Evolutionary conservation across 768 basidiomycete genomes (phyloP).

Genomic region (Antrodiella citrinella): DNA sequence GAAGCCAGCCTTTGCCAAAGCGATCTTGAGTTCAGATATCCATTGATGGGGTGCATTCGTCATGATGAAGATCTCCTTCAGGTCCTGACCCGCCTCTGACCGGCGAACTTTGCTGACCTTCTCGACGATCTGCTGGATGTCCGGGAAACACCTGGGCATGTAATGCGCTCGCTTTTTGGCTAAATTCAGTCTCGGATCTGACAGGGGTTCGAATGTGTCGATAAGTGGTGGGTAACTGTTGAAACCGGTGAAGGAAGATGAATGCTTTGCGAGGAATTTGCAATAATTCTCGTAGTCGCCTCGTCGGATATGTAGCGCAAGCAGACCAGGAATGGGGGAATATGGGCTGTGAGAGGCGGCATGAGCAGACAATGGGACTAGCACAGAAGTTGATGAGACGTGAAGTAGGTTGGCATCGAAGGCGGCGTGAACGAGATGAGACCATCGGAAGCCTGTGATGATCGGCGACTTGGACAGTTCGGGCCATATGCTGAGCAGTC

Average conservation of each 20-base stretch:
- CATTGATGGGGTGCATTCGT: slow-evolving; percentile 36
- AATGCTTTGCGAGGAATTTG: slow-evolving; percentile 24
- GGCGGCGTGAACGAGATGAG: slow-evolving; percentile 40
- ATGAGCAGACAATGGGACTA: not conserved
- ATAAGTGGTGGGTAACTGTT: slow-evolving; percentile 33
- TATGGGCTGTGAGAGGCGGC: slow-evolving; percentile 8
- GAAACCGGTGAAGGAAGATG: slow-evolving; percentile 33
- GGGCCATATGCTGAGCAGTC: slow-evolving; percentile 29
- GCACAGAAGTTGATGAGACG: slow-evolving; percentile 4
- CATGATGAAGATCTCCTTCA: slow-evolving; percentile 36
- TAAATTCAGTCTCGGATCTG: slow-evolving; percentile 15
- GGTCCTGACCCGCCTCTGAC: slow-evolving; percentile 13
- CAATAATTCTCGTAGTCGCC: slow-evolving; percentile 43
- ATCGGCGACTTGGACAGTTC: slow-evolving; percentile 40
- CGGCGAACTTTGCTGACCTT: slow-evolving; percentile 27
- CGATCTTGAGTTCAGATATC: slow-evolving; percentile 29
- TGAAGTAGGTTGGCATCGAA: slow-evolving; percentile 15
- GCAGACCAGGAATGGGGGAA: slow-evolving; percentile 27
- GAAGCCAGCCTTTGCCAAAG: slow-evolving; percentile 21
- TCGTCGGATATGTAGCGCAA: slow-evolving; percentile 42
- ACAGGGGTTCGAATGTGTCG: slow-evolving; percentile 28
- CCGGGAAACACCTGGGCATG: slow-evolving; percentile 34
- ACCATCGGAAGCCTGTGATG: slow-evolving; percentile 43
- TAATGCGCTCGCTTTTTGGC: slow-evolving; percentile 20
- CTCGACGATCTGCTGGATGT: slow-evolving; percentile 30